phyloP scores from a whole-genome alignment of 2,329 filamentous ascomycete genomes.

The Dendryphion nanum region DNA sequence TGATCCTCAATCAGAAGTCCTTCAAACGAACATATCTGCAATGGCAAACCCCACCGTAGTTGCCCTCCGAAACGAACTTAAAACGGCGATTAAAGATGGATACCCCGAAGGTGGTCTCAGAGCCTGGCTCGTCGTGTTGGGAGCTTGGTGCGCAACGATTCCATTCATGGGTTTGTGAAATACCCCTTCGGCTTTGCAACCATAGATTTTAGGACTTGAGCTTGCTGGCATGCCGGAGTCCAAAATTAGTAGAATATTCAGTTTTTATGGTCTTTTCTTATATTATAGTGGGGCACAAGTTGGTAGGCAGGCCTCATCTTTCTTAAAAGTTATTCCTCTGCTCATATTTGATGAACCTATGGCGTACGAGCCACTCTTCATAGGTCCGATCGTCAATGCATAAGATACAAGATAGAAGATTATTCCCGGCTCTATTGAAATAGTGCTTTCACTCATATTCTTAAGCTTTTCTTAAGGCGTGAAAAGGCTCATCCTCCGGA shows the following conservation, averaged over 20 bases:
- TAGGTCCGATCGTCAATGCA: constrained; percentile 40
- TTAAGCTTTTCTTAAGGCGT: constrained; percentile 23
- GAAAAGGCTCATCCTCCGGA: not conserved
- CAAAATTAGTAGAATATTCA: constrained; percentile 44
- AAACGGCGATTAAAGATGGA: not conserved
- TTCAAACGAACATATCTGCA: too few relatives aligned
- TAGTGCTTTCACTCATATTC: constrained; percentile 27
- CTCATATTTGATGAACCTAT: constrained; percentile 10
- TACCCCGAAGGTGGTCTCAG: constrained; percentile 42
- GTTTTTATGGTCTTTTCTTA: constrained; percentile 41
- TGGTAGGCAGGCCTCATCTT: constrained; percentile 9
- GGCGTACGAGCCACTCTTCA: constrained; percentile 1
- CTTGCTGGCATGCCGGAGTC: constrained; percentile 34
- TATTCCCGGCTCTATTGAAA: constrained; percentile 28
- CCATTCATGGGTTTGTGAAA: constrained; percentile 44
- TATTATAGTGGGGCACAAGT: constrained; percentile 36
- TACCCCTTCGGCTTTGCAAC: constrained; percentile 40
- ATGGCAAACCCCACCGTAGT: too few relatives aligned
- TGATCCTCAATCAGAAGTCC: too few relatives aligned
- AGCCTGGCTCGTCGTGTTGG: constrained; percentile 46
- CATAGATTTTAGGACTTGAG: constrained; percentile 39
- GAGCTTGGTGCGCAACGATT: constrained; percentile 42
- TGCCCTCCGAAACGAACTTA: too few relatives aligned
- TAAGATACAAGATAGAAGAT: constrained; percentile 31
- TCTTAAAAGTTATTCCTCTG: not conserved